These are phyloP conservation scores for Boechera divaricarpa DNA, from an alignment of 345 rosid species.

Conservation along the genomic window DNA sequence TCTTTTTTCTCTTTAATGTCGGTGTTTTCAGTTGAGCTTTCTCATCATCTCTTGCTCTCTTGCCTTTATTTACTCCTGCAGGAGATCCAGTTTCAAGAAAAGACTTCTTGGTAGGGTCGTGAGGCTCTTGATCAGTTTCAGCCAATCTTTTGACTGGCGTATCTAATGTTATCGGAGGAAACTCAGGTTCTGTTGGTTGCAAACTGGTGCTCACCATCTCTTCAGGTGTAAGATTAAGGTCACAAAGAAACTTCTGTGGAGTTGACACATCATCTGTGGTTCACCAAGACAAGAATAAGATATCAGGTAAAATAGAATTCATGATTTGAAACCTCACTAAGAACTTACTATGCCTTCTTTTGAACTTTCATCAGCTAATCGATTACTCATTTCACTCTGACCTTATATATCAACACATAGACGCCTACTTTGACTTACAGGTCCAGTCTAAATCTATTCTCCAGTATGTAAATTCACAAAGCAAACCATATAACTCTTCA, in stretches of 20 bases:
- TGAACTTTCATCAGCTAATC: not conserved
- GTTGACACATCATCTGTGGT: constrained; percentile 22
- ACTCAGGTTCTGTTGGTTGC: constrained; percentile 13
- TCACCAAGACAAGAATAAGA: not conserved
- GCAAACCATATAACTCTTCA: not conserved
- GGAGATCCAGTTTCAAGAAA: not conserved
- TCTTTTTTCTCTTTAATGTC: constrained; percentile 66
- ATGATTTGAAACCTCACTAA: constrained; percentile 17
- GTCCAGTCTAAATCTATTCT: not conserved
- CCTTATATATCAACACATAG: not conserved
- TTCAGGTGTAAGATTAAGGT: constrained; percentile 36
- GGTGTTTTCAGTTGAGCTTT: constrained; percentile 22
- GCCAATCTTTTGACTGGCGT: constrained; percentile 1
- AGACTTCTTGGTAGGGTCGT: not conserved
- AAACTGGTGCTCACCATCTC: constrained; percentile 1
- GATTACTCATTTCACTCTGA: not conserved
- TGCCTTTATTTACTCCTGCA: constrained; percentile 3
- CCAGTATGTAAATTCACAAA: constrained; percentile 5
- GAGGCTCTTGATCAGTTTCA: constrained; percentile 10
- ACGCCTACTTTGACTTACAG: not conserved
- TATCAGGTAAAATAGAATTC: constrained; percentile 5
- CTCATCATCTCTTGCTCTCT: constrained; percentile 22
- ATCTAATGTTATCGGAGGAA: constrained; percentile 3
- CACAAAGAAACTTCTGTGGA: constrained; percentile 15
- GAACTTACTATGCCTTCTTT: not conserved